Evolutionary conservation across 768 basidiomycete species (phyloP), one percentile per base, ranked within the genome.

Genomic region (Chalciporus sphaerocephalus): DNA sequence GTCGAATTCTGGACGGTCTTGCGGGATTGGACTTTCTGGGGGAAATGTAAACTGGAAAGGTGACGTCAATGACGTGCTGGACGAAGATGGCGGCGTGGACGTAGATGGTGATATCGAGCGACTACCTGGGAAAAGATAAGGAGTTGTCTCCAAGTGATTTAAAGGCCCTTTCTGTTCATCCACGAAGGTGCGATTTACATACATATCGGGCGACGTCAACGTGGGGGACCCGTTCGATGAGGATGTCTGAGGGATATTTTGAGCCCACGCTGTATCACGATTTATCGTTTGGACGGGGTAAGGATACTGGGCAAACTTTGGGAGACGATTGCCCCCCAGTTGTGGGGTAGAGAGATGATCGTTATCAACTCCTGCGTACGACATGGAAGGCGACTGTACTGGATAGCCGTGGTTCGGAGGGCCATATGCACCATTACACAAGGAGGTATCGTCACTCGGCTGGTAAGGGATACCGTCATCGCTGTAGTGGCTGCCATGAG

Each of bases 41-140:
- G 64, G 59, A 58, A 83, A 86, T 3, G 76, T 67, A 52, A 85
- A 85, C 52, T 76, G 81, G 58, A 83, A 87, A 3, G 83, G 73
- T 48, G 85, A 75, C 50, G 82, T 77, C 59, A 86, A 68, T 46
- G 81, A 75, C 34, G 81, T 70, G 48, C 66, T 75, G 32, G 85
- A 79, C 22, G 85, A 79, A 7, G 82, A 77, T 42, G 73, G 70
- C 16, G 74, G 76, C 28, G 80, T 80, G 2, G 86, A 82, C 17
- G 76, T 72, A 22, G 77, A 74, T 30, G 86, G 85, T 6, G 87
- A 87, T 53, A 86, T 73, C 15, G 87, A 85, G 40, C 87, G 81
- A 61, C 83, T 87, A 47, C 70, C 72, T 12, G 81, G 70, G 61
- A 81, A 83, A 42, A 79, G 69, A 58, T 85, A 83, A 12, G 79